phyloP scores from a whole-genome alignment of 2,329 filamentous ascomycete species.

The Hymenoscyphus albidus region DNA sequence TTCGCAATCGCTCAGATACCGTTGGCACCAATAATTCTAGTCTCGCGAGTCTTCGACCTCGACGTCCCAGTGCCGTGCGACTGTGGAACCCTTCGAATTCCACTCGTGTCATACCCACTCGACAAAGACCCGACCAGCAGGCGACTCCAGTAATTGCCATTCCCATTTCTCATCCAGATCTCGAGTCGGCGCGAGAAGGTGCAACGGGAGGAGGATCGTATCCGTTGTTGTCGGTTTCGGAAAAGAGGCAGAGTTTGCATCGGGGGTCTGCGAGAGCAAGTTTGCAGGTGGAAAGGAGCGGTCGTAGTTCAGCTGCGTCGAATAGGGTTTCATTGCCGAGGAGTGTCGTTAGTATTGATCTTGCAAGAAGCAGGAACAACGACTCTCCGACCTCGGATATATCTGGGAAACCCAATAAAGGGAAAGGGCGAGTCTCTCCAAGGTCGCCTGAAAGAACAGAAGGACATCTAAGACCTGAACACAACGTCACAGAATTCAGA shows the following conservation, averaged over 20 bases:
- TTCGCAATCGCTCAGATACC: constrained; percentile 29
- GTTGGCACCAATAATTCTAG: constrained; percentile 22
- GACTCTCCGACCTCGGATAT: constrained; percentile 20
- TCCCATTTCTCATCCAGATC: constrained; percentile 33
- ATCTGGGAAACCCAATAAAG: constrained; percentile 26
- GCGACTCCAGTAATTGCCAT: constrained; percentile 26
- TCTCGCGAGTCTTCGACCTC: constrained; percentile 22
- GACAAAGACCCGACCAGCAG: constrained; percentile 19
- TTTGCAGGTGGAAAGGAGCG: constrained; percentile 45
- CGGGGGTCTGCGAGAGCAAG: constrained; percentile 42
- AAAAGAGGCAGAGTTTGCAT: constrained; percentile 51
- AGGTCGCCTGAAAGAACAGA: constrained; percentile 20
- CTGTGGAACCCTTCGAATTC: constrained; percentile 61
- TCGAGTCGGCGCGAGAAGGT: constrained; percentile 26
- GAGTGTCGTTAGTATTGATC: constrained; percentile 34
- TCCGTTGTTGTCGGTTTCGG: constrained; percentile 53
- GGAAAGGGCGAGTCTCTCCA: constrained; percentile 27
- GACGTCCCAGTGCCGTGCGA: constrained; percentile 36
- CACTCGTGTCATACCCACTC: constrained; percentile 42
- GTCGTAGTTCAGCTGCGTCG: constrained; percentile 30
- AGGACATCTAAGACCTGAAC: constrained; percentile 14
- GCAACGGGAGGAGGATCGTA: constrained; percentile 35
- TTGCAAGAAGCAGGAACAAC: constrained; percentile 29
- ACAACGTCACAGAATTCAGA: constrained; percentile 17
- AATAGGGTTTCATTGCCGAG: constrained; percentile 33